Evolutionary conservation across 2,329 filamentous ascomycete genomes (phyloP).

Genomic region (Aspergillus intermedius): DNA sequence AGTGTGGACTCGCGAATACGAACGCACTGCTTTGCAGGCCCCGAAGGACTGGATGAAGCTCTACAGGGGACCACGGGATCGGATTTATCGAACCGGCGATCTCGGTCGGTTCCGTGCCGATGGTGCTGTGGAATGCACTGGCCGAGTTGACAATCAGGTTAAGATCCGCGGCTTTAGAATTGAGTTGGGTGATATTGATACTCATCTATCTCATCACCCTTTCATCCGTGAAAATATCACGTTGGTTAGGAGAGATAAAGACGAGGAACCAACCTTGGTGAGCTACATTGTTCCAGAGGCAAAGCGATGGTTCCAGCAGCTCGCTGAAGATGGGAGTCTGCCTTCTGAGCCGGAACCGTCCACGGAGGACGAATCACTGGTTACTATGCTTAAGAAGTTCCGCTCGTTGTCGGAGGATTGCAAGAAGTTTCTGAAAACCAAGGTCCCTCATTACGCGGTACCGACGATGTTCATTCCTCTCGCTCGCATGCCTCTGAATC

Average conservation of each 20-base stretch:
- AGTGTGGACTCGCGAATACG: conserved; percentile 57
- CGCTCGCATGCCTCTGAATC: conserved; percentile 68
- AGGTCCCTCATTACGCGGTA: conserved; percentile 68
- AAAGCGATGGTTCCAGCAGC: conserved; percentile 40
- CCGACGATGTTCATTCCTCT: conserved; percentile 69
- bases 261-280: conserved; percentile 79
- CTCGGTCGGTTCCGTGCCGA: conserved; percentile 66
- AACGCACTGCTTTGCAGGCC: conserved; percentile 48
- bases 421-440: conserved; percentile 62
- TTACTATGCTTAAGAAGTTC: conserved; percentile 55
- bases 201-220: conserved; percentile 65
- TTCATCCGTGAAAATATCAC: conserved; percentile 81
- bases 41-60: conserved; percentile 64
- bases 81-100: conserved; percentile 82
- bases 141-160: conserved; percentile 79
- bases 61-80: conserved; percentile 76
- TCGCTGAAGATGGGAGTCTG: too few species aligned
- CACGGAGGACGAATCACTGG: conserved; percentile 41
- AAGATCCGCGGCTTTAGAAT: conserved; percentile 96
- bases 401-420: conserved; percentile 54
- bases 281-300: conserved; percentile 85
- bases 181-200: conserved; percentile 89
- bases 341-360: too few species aligned
- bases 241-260: conserved; percentile 71
- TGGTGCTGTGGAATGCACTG: conserved; percentile 70